These are phyloP conservation scores for Paramecium primaurelia DNA, from an alignment of 73 alveolate species.

Conservation along the genomic window DNA sequence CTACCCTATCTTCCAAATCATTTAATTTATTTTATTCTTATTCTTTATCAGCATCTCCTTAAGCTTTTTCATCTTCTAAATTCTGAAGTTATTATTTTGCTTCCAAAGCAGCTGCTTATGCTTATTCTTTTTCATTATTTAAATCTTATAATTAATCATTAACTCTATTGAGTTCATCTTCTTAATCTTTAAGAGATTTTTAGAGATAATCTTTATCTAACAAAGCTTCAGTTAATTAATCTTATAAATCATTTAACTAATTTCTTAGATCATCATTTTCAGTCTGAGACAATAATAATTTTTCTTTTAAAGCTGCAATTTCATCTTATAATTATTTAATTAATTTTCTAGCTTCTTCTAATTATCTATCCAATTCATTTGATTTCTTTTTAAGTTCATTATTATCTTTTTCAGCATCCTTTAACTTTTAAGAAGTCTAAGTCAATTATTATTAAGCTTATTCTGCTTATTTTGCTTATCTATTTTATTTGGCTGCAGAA, in stretches of 20 bases:
- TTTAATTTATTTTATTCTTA: neutral
- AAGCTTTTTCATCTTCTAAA: neutral
- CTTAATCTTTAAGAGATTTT: neutral
- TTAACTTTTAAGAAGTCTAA: neutral
- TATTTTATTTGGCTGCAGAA: neutral
- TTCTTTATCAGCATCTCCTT: neutral
- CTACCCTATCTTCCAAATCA: neutral
- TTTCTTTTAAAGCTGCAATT: neutral
- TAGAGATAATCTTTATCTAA: neutral
- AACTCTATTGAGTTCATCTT: neutral
- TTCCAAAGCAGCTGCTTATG: conserved; percentile 6
- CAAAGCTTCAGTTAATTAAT: neutral
- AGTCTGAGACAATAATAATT: neutral
- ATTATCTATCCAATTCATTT: neutral
- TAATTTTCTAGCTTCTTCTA: neutral
- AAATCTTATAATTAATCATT: neutral
- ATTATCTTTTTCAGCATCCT: neutral
- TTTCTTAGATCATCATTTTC: conserved; percentile 20
- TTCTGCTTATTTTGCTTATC: conserved; percentile 20
- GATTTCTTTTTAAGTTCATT: neutral
- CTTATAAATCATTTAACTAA: neutral
- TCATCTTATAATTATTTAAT: conserved; percentile 37
- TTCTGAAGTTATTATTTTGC: neutral
- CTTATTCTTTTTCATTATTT: neutral
- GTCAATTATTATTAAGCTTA: neutral